Conservation (phyloP, 1,284 basidiomycete genomes). For the Heterobasidion occidentale region DNA sequence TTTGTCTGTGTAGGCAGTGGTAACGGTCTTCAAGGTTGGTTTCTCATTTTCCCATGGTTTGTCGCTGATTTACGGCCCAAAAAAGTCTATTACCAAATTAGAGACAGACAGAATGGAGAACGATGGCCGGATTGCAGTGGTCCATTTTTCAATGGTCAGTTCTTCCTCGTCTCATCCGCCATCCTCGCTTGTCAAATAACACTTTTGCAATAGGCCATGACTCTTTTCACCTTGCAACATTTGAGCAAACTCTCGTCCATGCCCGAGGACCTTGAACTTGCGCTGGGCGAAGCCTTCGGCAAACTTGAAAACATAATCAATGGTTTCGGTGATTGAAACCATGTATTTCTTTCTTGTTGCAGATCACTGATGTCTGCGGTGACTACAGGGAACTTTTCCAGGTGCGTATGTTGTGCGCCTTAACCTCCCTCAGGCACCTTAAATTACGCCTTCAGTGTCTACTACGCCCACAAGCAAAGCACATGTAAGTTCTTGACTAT, state of each 20-base stretch:
- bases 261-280: background rate
- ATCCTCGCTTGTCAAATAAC: background rate
- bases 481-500: slow-evolving; percentile 9
- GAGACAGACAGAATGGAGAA: slow-evolving; percentile 18
- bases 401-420: background rate
- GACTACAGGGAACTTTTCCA: background rate
- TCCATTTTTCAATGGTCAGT: slow-evolving; percentile 14
- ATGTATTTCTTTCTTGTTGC: background rate
- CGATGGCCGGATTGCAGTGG: slow-evolving; percentile 14
- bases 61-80: background rate
- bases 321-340: slow-evolving; percentile 2
- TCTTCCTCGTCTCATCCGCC: background rate
- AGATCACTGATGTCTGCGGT: background rate
- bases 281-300: background rate
- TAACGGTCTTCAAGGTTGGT: slow-evolving; percentile 4
- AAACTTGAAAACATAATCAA: slow-evolving; percentile 1
- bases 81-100: slow-evolving; percentile 16
- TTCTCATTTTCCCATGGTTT: background rate
- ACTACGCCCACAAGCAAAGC: slow-evolving; percentile 15
- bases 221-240: slow-evolving; percentile 8
- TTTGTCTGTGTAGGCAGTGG: slow-evolving; percentile 1
- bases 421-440: background rate
- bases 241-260: background rate
- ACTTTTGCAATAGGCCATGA: background rate
- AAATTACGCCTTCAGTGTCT: background rate